Conservation (phyloP, 176 grass and related monocot species). For the Zea luxurians region DNA sequence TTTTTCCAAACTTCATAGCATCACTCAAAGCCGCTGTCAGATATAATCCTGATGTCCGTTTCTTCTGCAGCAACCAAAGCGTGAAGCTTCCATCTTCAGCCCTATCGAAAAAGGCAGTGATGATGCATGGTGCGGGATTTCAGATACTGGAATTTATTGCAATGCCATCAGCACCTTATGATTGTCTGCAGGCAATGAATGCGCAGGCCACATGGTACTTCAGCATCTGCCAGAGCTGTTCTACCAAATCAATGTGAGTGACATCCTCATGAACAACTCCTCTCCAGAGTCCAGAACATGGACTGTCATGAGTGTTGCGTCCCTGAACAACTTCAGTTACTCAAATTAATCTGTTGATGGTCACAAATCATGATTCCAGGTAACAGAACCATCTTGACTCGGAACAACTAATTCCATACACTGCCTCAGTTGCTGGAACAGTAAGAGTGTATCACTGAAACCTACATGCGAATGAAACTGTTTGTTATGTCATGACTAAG, state of each 20-base stretch:
- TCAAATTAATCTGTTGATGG: not conserved
- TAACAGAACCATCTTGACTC: conserved; percentile 17
- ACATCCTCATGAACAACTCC: too few species aligned
- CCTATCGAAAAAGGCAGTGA: not conserved
- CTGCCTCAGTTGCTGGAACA: not conserved
- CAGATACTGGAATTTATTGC: conserved; percentile 29
- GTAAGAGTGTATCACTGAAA: not conserved
- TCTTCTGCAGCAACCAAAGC: conserved; percentile 1
- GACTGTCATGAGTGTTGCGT: too few species aligned
- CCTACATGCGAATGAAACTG: conserved; percentile 36
- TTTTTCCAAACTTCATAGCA: not conserved
- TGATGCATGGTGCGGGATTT: not conserved
- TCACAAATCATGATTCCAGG: not conserved
- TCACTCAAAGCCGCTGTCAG: not conserved
- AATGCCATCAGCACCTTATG: not conserved
- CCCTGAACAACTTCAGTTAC: conserved; percentile 30
- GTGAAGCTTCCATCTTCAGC: not conserved
- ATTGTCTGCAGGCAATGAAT: conserved; percentile 27
- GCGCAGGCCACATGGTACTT: conserved; percentile 7
- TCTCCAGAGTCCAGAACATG: too few species aligned
- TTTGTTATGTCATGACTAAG: not conserved
- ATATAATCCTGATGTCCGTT: conserved; percentile 13
- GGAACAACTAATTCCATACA: not conserved
- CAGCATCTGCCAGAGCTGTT: conserved; percentile 13
- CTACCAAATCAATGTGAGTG: too few species aligned